Base-by-base conservation (phyloP, 495 filamentous ascomycete species). In the Aspergillus kassunensis region DNA sequence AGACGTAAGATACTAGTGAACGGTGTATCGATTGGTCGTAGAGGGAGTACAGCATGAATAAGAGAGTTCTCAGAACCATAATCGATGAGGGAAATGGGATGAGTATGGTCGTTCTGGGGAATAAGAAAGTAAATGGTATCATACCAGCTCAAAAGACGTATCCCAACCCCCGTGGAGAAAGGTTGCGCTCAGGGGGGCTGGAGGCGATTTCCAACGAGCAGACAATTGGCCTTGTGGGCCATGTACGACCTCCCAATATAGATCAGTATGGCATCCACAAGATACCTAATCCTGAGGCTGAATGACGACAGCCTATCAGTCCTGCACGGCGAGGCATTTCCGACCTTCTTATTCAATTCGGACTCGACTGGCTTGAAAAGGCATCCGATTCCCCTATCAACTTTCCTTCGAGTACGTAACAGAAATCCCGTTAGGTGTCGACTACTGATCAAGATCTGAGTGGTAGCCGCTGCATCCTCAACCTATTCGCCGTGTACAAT, bases 371-470 rank as follows among this genome's bases (percentile, higher is more conserved):
- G 6, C 6, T 16, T 3, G 11, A 39, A 20, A 39, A 15, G 8
- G 24, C 6, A 19, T 8, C 39, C 8, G 39, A 11, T 4, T 18
- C n/a, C 16, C 39, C 12, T 13, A 20, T n/a, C 40, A 42, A 42
- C 3, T 42, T 42, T 42, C 21, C 40, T 48, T 31, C 21, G 23
- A 50, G 13, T 31, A 50, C 47, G 47, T 50, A 49, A 49, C 24
- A 31, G 47, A 50, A 37, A 37, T 16, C n/a, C 34, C 13, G 6
- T 37, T 16, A 13, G 16, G n/a, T 7, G 18, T 18, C 34, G 13
- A 16, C n/a, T 4, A 4, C 24, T 27, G 24, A 27, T 27, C 24
- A 27, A 27, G 9, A 9, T 9, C 24, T 27, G 9, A 27, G 24
- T 9, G 9, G 4, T 9, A 27, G 24, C 9, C 24, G 24, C 24